A percentile compares a stretch with the other conserved stretches of the same genome.
These are phyloP conservation scores for Jaapia argillacea DNA, from an alignment of 768 basidiomycete genomes.

Conservation along the genomic window DNA sequence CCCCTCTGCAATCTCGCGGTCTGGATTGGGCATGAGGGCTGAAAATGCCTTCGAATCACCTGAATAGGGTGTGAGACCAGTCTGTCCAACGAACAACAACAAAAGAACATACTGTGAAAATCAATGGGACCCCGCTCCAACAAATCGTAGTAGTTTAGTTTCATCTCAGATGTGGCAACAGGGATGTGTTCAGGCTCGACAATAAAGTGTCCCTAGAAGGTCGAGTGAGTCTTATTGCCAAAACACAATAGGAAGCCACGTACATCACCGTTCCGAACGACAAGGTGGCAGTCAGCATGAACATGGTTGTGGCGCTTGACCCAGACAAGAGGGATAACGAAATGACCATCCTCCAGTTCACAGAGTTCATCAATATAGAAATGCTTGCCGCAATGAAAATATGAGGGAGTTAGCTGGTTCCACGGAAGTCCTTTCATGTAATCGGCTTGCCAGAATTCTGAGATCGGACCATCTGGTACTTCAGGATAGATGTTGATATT, in stretches of 20 bases:
- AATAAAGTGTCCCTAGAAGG: too few species aligned
- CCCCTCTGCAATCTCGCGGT: conserved; percentile 7
- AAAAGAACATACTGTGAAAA: neutral
- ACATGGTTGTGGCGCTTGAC: conserved; percentile 1
- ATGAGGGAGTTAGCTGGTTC: conserved; percentile 10
- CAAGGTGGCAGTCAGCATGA: too few species aligned
- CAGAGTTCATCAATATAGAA: conserved; percentile 19
- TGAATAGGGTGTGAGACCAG: neutral
- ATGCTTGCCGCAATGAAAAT: conserved; percentile 22
- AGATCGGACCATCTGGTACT: conserved; percentile 7
- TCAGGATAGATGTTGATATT: conserved; percentile 19
- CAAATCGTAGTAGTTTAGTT: too few species aligned
- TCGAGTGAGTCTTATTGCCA: too few species aligned
- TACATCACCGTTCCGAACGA: too few species aligned
- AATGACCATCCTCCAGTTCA: conserved; percentile 7
- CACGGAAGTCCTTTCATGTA: conserved; percentile 17
- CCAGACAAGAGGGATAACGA: conserved; percentile 15
- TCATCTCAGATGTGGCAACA: too few species aligned
- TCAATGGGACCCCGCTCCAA: neutral
- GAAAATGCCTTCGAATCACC: neutral
- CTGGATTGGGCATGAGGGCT: conserved; percentile 1
- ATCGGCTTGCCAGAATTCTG: conserved; percentile 19
- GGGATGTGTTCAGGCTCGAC: too few species aligned
- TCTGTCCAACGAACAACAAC: too few species aligned
- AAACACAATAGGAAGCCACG: too few species aligned